Evolutionary conservation across 2,329 filamentous ascomycete genomes (phyloP).

Genomic region (Fusarium fujikuroi): DNA sequence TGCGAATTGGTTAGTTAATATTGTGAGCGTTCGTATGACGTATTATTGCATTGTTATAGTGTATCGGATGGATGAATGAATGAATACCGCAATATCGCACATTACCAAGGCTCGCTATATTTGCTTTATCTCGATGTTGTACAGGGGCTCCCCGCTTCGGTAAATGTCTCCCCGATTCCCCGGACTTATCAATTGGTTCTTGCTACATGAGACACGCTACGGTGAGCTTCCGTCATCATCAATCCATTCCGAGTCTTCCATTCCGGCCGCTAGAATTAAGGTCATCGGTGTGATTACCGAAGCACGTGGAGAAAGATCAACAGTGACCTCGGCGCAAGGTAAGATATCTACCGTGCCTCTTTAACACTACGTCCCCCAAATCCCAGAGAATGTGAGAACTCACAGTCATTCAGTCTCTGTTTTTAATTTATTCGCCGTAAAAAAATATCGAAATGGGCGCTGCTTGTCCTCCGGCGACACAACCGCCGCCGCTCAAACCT

Average conservation of each 20-base stretch:
- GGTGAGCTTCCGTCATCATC: constrained; percentile 13
- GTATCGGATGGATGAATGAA: constrained; percentile 13
- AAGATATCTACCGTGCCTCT: neutral
- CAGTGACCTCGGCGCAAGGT: constrained; percentile 25
- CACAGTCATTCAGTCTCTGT: neutral
- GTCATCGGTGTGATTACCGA: constrained; percentile 31
- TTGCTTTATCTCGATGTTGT: neutral
- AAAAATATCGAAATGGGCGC: constrained; percentile 20
- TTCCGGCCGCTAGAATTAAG: constrained; percentile 9
- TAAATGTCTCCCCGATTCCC: constrained; percentile 2
- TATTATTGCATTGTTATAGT: neutral
- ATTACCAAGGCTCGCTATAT: neutral
- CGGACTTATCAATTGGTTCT: neutral
- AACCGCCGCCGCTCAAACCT: constrained; percentile 15
- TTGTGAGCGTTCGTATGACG: neutral
- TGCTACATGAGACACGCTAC: neutral
- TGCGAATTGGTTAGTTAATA: neutral
- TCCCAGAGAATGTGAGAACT: constrained; percentile 25
- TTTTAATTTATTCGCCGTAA: neutral
- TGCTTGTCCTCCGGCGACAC: constrained; percentile 26
- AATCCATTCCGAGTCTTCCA: constrained; percentile 3
- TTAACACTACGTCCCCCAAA: constrained; percentile 5
- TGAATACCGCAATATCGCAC: neutral
- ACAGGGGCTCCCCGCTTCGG: constrained; percentile 3
- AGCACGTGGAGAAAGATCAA: constrained; percentile 36